These are phyloP conservation scores for Trypanosomatidae sp. DNA, from an alignment of 208 protist genomes.

Conservation along the genomic window DNA sequence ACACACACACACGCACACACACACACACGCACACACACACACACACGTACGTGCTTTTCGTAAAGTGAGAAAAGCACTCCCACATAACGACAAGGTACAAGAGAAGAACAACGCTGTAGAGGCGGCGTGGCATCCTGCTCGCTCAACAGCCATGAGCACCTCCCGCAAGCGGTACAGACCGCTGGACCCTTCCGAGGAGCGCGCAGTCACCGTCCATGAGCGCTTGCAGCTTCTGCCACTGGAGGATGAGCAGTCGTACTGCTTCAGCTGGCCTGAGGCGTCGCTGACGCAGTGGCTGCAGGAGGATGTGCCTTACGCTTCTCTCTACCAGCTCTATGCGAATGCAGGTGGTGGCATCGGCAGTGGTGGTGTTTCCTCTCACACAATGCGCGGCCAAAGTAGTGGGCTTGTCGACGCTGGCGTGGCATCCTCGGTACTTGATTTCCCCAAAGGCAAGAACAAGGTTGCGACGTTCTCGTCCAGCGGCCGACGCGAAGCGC, in stretches of 20 bases:
- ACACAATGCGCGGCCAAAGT: not conserved
- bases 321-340: slow-evolving; percentile 21
- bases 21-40: too few relatives aligned
- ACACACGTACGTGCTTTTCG: too few relatives aligned
- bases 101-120: not conserved
- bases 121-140: not conserved
- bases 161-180: slow-evolving; percentile 75
- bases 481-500: not conserved
- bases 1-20: too few relatives aligned
- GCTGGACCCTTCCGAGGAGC: slow-evolving; percentile 75
- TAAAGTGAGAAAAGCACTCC: too few relatives aligned
- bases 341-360: not conserved
- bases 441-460: slow-evolving; percentile 1
- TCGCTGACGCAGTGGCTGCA: slow-evolving; percentile 33
- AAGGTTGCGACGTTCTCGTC: not conserved
- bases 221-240: slow-evolving; percentile 50
- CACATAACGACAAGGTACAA: not conserved
- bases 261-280: slow-evolving; percentile 81
- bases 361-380: slow-evolving; percentile 4
- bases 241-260: slow-evolving; percentile 77
- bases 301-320: slow-evolving; percentile 18
- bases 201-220: slow-evolving; percentile 47
- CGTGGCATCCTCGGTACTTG: not conserved
- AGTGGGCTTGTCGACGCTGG: not conserved
- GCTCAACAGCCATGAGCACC: slow-evolving; percentile 27